phyloP scores from a whole-genome alignment of 768 basidiomycete species.

The Lentinus tigrinus region DNA sequence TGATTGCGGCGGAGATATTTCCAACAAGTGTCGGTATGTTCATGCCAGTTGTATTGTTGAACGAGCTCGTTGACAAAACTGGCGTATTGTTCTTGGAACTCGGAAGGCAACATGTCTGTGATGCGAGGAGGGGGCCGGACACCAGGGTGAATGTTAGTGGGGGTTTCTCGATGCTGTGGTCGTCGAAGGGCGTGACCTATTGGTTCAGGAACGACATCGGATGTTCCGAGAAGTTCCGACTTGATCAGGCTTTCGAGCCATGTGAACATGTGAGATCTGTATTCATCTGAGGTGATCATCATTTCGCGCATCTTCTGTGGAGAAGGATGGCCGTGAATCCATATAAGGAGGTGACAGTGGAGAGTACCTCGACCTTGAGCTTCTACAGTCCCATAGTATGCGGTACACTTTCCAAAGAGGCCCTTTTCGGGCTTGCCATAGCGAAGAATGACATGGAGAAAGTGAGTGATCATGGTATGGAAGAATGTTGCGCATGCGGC shows the following conservation, averaged over 20 bases:
- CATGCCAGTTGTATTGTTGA: background rate
- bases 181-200: background rate
- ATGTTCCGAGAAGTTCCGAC: background rate
- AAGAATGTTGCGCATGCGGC: background rate
- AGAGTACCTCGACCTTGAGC: constrained; percentile 30
- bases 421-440: background rate
- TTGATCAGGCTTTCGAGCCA: background rate
- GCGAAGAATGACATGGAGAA: background rate
- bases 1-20: constrained; percentile 14
- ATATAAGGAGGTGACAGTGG: constrained; percentile 34
- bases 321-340: constrained; percentile 26
- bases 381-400: constrained; percentile 28
- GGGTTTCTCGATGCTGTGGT: background rate
- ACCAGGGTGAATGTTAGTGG: background rate
- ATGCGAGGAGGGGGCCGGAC: background rate
- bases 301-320: constrained; percentile 19
- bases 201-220: background rate
- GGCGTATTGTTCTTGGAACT: background rate
- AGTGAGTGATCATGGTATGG: background rate
- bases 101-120: background rate
- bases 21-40: constrained; percentile 16
- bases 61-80: background rate
- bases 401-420: constrained; percentile 14
- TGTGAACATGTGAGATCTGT: background rate
- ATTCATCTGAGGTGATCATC: background rate